Evolutionary conservation across 1,284 basidiomycete genomes (phyloP).

Genomic region (Puccinia horiana): DNA sequence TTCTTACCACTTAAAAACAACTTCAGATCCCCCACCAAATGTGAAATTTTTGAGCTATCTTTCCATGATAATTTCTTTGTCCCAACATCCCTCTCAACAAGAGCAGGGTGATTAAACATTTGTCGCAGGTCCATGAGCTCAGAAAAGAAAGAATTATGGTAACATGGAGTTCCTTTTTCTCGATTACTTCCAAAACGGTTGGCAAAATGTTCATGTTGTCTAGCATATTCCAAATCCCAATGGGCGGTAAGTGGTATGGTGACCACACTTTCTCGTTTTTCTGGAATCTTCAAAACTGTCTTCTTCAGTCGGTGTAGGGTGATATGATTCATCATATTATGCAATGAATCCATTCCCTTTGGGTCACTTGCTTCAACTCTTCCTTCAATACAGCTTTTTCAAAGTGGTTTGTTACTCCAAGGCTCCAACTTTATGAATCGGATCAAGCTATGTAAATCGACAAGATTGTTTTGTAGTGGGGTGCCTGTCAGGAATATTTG

Average conservation of each 20-base stretch:
- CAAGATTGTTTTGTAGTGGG: constrained; percentile 55
- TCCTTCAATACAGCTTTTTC: constrained; percentile 53
- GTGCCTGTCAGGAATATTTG: constrained; percentile 53
- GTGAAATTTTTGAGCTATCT: not conserved
- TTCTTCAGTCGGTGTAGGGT: not conserved
- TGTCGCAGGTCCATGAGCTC: not conserved
- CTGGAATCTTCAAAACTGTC: not conserved
- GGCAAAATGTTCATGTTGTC: not conserved
- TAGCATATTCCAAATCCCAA: not conserved
- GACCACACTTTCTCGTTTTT: not conserved
- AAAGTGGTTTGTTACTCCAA: constrained; percentile 56
- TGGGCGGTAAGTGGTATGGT: not conserved
- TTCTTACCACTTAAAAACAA: not conserved
- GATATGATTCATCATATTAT: not conserved
- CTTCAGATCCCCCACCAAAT: not conserved
- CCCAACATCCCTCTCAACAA: not conserved
- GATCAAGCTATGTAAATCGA: constrained; percentile 57
- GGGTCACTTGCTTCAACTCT: not conserved
- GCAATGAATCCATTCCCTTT: not conserved
- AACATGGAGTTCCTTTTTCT: not conserved
- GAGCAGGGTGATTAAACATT: not conserved
- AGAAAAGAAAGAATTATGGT: not conserved
- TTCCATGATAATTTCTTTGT: not conserved
- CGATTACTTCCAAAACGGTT: constrained; percentile 2
- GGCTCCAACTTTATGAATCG: constrained; percentile 57